Base-by-base conservation (phyloP, 2,329 filamentous ascomycete genomes). In the Alternaria brassicae region DNA sequence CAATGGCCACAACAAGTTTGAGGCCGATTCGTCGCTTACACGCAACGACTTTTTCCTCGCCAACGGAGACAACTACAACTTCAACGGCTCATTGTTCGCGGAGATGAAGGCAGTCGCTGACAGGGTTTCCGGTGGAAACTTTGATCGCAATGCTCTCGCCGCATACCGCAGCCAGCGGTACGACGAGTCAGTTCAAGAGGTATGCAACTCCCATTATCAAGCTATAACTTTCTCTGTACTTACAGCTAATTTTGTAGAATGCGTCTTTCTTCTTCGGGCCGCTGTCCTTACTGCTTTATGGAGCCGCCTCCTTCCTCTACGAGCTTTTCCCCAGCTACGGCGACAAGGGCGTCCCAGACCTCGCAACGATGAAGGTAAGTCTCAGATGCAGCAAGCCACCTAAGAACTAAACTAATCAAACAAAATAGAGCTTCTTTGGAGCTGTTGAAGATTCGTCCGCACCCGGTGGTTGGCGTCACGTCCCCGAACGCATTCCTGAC, bases 1-100 rank as follows among this genome's bases (percentile, higher is more conserved):
- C 7, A 75, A 80, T 34, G 79, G 75, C 28, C 80, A 81, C 67
- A 80, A 81, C 60, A 81, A 81, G 67, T 81, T 81, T 52, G 79
- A 81, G 53, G 57, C 56, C 6, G 77, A 81, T 56, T 69, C 78
- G 2, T 80, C 78, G 13, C 70, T 81, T 13, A 80, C 79, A 3
- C 73, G 79, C 19, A 78, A 77, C 52, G 79, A 81, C 62, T 81
- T 72, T 68, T 79, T 79, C 69, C 65, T 72, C 28, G 57, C 63
- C 58, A 63, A 68, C 32, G 74, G 72, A 6, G 77, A 79, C 60
- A 71, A 77, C 55, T 80, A 73, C 68, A 69, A 50, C 7, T 81
- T 81, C 72, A 79, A 81, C 58, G 74, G 71, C 34, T 78, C 78
- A 3, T 69, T 81, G 23, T 81, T 80, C 65, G 72, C 64, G 23